phyloP scores from a whole-genome alignment of 305 asterid genomes.

The Solanum hybrid region DNA sequence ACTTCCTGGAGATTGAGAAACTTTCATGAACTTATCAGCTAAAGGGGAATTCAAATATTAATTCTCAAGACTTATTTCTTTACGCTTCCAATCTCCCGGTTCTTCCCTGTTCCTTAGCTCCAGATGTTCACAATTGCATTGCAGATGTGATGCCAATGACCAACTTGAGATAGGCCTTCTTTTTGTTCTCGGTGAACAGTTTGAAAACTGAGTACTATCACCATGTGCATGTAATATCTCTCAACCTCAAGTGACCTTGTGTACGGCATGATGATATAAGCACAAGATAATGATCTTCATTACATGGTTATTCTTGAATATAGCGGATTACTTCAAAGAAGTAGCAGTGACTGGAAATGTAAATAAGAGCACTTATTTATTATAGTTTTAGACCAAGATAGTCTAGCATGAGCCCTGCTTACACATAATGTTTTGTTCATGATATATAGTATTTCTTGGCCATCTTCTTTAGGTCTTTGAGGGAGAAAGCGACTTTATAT shows the following conservation, averaged over 20 bases:
- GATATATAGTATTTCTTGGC: slow-evolving; percentile 16
- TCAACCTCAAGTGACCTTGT: not conserved
- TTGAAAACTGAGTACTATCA: not conserved
- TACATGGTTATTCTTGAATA: not conserved
- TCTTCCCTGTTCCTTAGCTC: slow-evolving; percentile 3
- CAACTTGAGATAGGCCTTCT: not conserved
- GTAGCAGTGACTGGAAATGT: not conserved
- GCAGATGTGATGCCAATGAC: not conserved
- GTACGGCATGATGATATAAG: not conserved
- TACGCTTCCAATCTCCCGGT: not conserved
- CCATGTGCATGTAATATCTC: not conserved
- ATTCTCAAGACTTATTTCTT: not conserved
- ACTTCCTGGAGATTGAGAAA: not conserved
- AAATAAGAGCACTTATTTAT: not conserved
- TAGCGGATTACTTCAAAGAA: not conserved
- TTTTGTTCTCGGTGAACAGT: not conserved
- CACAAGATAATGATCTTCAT: not conserved
- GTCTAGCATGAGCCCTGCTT: not conserved
- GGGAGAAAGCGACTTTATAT: slow-evolving; percentile 64
- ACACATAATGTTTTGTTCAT: slow-evolving; percentile 7
- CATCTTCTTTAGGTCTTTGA: slow-evolving; percentile 69
- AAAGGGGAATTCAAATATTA: not conserved
- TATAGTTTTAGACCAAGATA: slow-evolving; percentile 1
- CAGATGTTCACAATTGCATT: not conserved
- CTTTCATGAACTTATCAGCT: not conserved